A percentile compares a stretch with the other conserved stretches of the same genome.
Conservation (phyloP, 1,284 basidiomycete species). For the Earliella scabrosa region DNA sequence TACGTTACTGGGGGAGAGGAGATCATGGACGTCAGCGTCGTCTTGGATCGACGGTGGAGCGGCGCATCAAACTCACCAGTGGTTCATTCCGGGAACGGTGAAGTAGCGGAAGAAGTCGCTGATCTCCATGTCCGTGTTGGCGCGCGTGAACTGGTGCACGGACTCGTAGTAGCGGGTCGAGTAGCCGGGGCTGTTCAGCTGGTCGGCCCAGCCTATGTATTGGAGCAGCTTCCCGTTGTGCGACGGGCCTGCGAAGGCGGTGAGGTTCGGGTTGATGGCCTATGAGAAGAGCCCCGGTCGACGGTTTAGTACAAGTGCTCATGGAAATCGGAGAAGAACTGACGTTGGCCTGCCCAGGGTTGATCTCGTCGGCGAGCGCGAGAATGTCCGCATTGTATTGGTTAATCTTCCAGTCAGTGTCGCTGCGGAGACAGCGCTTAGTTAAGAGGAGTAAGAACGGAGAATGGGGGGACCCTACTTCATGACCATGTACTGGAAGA, state of each 20-base stretch:
- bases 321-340: neutral
- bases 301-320: neutral
- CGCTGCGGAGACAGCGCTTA: slow-evolving; percentile 6
- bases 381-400: slow-evolving; percentile 25
- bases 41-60: neutral
- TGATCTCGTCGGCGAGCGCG: slow-evolving; percentile 21
- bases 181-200: slow-evolving; percentile 41
- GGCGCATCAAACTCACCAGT: slow-evolving; percentile 34
- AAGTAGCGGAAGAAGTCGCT: slow-evolving; percentile 45
- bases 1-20: slow-evolving; percentile 9
- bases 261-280: slow-evolving; percentile 34
- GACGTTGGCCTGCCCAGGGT: slow-evolving; percentile 28
- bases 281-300: neutral
- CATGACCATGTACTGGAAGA: slow-evolving; percentile 25
- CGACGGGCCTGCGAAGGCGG: slow-evolving; percentile 30
- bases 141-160: slow-evolving; percentile 32
- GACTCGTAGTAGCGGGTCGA: slow-evolving; percentile 40
- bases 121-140: slow-evolving; percentile 29
- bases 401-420: slow-evolving; percentile 26
- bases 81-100: slow-evolving; percentile 46
- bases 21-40: neutral
- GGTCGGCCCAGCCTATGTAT: slow-evolving; percentile 36
- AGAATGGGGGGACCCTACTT: slow-evolving; percentile 17
- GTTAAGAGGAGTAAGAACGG: neutral
- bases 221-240: slow-evolving; percentile 37